These are phyloP conservation scores for Yamadazyma tumulicola DNA, from an alignment of 805 yeast species.

Conservation along the genomic window DNA sequence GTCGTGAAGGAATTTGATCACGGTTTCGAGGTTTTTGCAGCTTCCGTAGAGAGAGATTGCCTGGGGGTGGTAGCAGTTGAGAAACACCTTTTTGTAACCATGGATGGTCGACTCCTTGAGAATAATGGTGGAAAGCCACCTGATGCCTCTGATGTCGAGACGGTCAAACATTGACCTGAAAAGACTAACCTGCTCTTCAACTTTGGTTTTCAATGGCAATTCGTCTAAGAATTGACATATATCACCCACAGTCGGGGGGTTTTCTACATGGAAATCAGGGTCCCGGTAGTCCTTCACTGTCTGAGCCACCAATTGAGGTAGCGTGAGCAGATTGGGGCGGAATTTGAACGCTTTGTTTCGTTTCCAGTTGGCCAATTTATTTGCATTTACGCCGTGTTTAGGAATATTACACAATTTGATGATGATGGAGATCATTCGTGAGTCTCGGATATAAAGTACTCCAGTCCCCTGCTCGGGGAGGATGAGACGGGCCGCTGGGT, in stretches of 20 bases:
- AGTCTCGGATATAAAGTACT: conserved; percentile 62
- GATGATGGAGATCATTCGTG: conserved; percentile 46
- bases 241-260: conserved; percentile 22
- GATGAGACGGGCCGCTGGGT: conserved; percentile 60
- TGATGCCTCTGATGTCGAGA: conserved; percentile 59
- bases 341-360: conserved; percentile 8
- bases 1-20: conserved; percentile 54
- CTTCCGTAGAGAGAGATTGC: conserved; percentile 62
- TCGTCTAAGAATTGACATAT: conserved; percentile 29
- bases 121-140: conserved; percentile 66
- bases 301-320: conserved; percentile 49
- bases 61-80: conserved; percentile 74
- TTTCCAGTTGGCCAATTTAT: conserved; percentile 35
- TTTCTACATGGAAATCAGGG: conserved; percentile 13
- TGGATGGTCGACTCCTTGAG: conserved; percentile 59
- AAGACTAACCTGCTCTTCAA: conserved; percentile 37
- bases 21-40: conserved; percentile 58
- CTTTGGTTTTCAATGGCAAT: conserved; percentile 20
- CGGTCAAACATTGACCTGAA: conserved; percentile 48
- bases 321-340: conserved; percentile 29
- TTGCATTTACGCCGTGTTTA: conserved; percentile 57
- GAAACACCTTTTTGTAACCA: conserved; percentile 53
- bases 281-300: conserved; percentile 49
- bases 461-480: conserved; percentile 65
- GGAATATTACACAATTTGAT: conserved; percentile 56